phyloP scores from a whole-genome alignment of 2,329 filamentous ascomycete species.

The Colletotrichum graminicola region DNA sequence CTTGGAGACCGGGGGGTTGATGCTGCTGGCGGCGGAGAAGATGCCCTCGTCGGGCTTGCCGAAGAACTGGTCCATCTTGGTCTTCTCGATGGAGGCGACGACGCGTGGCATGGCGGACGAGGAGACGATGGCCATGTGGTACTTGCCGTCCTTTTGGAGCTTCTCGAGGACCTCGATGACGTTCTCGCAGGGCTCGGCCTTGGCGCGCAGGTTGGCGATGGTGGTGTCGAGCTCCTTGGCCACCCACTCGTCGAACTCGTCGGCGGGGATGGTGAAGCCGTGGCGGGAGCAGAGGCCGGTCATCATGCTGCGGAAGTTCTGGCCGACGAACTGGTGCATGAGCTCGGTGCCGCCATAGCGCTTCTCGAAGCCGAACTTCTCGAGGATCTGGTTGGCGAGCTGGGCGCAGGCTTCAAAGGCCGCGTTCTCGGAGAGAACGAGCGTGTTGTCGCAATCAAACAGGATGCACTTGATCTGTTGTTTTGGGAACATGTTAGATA shows the following conservation, averaged over 20 bases:
- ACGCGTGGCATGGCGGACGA: constrained; percentile 84
- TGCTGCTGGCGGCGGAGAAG: constrained; percentile 85
- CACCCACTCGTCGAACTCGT: constrained; percentile 81
- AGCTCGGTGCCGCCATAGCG: constrained; percentile 84
- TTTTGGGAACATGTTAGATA: constrained; percentile 1
- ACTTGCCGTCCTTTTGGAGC: constrained; percentile 71
- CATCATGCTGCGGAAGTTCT: constrained; percentile 96
- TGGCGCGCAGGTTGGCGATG: constrained; percentile 80
- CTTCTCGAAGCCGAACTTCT: constrained; percentile 70
- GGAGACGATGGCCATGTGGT: constrained; percentile 83
- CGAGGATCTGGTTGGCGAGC: constrained; percentile 87
- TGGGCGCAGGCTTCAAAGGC: constrained; percentile 92
- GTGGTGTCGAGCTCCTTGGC: constrained; percentile 83
- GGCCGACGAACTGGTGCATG: constrained; percentile 88
- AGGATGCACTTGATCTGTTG: constrained; percentile 76
- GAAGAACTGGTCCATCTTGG: constrained; percentile 85
- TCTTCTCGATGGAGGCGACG: constrained; percentile 81
- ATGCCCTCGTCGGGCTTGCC: constrained; percentile 74
- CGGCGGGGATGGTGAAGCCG: constrained; percentile 75
- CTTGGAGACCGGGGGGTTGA: constrained; percentile 84
- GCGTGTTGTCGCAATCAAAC: constrained; percentile 90
- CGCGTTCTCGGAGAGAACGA: constrained; percentile 89
- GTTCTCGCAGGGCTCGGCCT: constrained; percentile 76
- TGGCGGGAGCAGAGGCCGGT: constrained; percentile 79
- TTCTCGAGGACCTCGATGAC: constrained; percentile 76